Base-by-base conservation (phyloP, 2,329 filamentous ascomycete species). In the Phialemoniopsis sp. region DNA sequence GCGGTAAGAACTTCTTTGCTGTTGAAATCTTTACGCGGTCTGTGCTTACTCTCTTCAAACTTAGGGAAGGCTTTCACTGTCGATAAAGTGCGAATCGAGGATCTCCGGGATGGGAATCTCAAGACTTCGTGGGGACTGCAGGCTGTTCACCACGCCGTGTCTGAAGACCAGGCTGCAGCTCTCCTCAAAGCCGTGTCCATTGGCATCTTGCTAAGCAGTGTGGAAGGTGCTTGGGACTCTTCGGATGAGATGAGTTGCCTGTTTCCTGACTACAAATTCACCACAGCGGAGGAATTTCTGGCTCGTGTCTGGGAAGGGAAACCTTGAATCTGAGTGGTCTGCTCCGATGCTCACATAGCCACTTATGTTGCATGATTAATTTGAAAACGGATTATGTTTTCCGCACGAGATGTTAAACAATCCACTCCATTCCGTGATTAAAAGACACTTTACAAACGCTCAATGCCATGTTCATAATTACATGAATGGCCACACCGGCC, bases 81-180 rank as follows among this genome's bases (percentile, higher is more conserved):
- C 9, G 69, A 76, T 5, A 61, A 60, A n/a, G 55, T 78, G 2
- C 62, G 59, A 29, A 38, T 61, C 1, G 59, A 65, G 36, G 73
- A 80, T 47, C 63, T 80, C 5, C 53, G 67, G 47, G 61, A 55
- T 4, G 72, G 70, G 7, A 40, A 42, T 12, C 46, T 68, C 3
- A 59, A 60, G 13, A 54, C 63, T 0, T 62, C 60, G 4, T 76
- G 72, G 72, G 41, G 54, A 15, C 51, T 68, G 19, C 15, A 45
- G 46, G 47, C 57, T 12, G 43, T 31, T 2, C 63, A 64, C 33
- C 41, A 38, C 5, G 46, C 56, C 3, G 51, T 73, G 21, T 47
- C 59, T 2, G 48, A 51, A 2, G 64, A 69, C 0, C 36, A 63
- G 17, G 50, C 55, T 2, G 52, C 55, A 21, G 47, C 38, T 3